These are phyloP conservation scores for Xylariales sp. DNA, from an alignment of 2,329 filamentous ascomycete genomes.

Conservation along the genomic window DNA sequence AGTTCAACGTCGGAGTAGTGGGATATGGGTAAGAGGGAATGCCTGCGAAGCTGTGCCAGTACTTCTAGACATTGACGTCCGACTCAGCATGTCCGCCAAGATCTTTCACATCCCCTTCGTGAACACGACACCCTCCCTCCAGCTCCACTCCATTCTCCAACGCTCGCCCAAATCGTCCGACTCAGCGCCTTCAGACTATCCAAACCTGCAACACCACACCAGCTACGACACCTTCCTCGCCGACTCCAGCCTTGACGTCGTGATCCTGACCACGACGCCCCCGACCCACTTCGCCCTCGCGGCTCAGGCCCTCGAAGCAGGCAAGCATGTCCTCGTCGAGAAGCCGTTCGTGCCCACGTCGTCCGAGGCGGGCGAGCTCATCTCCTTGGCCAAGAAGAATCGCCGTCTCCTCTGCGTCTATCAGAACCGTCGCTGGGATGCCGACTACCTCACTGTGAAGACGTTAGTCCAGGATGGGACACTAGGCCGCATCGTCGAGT, in stretches of 20 bases:
- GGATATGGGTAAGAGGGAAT: conserved; percentile 43
- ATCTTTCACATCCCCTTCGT: conserved; percentile 83
- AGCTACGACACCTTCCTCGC: conserved; percentile 57
- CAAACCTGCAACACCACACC: conserved; percentile 59
- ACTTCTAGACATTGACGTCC: conserved; percentile 12
- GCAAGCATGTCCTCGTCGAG: conserved; percentile 77
- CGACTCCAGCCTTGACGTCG: conserved; percentile 62
- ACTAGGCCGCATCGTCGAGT: conserved; percentile 70
- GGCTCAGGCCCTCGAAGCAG: conserved; percentile 59
- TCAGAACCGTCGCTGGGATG: conserved; percentile 74
- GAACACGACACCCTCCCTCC: conserved; percentile 56
- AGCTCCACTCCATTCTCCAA: conserved; percentile 72
- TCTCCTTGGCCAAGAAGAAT: conserved; percentile 46
- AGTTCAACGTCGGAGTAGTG: conserved; percentile 46
- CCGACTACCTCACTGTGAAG: conserved; percentile 68
- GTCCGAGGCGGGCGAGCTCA: conserved; percentile 61
- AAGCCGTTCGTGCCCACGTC: conserved; percentile 76
- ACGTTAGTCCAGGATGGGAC: conserved; percentile 54
- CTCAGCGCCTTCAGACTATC: conserved; percentile 66
- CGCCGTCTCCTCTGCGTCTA: conserved; percentile 60
- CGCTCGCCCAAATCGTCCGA: conserved; percentile 59
- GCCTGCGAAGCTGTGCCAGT: too few relatives aligned
- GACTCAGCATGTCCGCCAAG: conserved; percentile 58
- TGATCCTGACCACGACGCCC: conserved; percentile 68
- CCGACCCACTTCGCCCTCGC: conserved; percentile 64